A percentile compares a stretch with the other conserved stretches of the same genome.
phyloP scores from a whole-genome alignment of 306 rosid genomes.

The Astragalus glycyphyllos region DNA sequence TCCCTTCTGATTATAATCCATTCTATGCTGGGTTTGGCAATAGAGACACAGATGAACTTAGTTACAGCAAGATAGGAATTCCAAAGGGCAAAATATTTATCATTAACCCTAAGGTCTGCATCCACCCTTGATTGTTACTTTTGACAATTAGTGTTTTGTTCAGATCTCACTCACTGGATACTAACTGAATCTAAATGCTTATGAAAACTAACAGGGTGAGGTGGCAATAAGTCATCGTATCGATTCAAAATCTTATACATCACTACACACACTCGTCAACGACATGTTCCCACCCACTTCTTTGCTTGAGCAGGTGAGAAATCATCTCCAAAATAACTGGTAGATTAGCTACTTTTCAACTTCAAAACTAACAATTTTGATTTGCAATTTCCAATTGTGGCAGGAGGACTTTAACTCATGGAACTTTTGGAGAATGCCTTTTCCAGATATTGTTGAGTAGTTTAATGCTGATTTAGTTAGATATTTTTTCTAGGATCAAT shows the following conservation, averaged over 20 bases:
- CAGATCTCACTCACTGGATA: background rate
- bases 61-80: constrained; percentile 92
- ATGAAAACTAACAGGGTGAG: constrained; percentile 72
- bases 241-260: constrained; percentile 83
- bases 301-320: constrained; percentile 79
- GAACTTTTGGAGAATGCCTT: constrained; percentile 87
- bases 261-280: constrained; percentile 89
- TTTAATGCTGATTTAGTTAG: constrained; percentile 16
- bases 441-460: constrained; percentile 69
- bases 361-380: constrained; percentile 19
- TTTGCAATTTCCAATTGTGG: constrained; percentile 34
- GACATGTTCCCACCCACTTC: constrained; percentile 99
- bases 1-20: constrained; percentile 90
- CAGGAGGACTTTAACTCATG: constrained; percentile 97
- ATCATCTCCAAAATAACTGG: background rate
- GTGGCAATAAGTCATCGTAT: constrained; percentile 88
- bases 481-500: constrained; percentile 25
- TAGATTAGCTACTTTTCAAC: constrained; percentile 14
- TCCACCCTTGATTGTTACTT: constrained; percentile 34
- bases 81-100: constrained; percentile 95
- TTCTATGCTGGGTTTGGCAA: constrained; percentile 97
- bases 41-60: constrained; percentile 95
- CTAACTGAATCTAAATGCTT: constrained; percentile 23
- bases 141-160: constrained; percentile 8
- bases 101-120: constrained; percentile 89